These are phyloP conservation scores for Daldinia eschscholtzii DNA, from an alignment of 2,329 filamentous ascomycete genomes.

Conservation along the genomic window DNA sequence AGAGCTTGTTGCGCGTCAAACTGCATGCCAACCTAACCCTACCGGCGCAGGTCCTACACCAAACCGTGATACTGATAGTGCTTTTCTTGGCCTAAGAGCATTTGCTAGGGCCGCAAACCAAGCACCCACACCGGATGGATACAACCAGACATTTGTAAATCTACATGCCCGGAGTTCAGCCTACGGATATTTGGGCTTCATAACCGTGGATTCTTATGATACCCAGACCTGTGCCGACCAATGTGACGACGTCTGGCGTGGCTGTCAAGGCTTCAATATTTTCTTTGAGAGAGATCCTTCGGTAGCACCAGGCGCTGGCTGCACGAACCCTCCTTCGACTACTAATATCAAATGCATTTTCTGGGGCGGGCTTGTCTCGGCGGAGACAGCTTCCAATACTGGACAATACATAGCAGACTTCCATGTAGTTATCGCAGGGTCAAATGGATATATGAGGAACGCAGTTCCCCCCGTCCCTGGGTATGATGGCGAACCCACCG, in stretches of 20 bases:
- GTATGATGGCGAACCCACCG: constrained; percentile 46
- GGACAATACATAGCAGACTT: constrained; percentile 45
- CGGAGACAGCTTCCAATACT: constrained; percentile 44
- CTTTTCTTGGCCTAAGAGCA: constrained; percentile 47
- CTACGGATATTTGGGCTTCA: constrained; percentile 52
- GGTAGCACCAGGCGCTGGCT: constrained; percentile 40
- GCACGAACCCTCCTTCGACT: constrained; percentile 43
- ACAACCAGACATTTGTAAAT: constrained; percentile 51
- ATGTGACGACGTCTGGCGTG: constrained; percentile 43
- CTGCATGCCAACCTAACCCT: constrained; percentile 43
- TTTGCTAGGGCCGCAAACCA: constrained; percentile 43
- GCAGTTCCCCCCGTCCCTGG: constrained; percentile 36
- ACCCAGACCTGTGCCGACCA: constrained; percentile 43
- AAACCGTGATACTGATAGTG: constrained; percentile 51
- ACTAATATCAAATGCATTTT: constrained; percentile 51
- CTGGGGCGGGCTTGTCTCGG: constrained; percentile 48
- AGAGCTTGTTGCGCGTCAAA: constrained; percentile 31
- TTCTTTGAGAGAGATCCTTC: constrained; percentile 51
- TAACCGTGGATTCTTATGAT: constrained; percentile 44
- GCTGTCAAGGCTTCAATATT: constrained; percentile 50
- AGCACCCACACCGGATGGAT: constrained; percentile 52
- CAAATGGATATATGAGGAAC: constrained; percentile 55
- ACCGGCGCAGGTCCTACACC: constrained; percentile 51
- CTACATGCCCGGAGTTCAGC: constrained; percentile 48
- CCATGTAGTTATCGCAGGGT: constrained; percentile 57